phyloP scores from a whole-genome alignment of 83 land plant species.

The Thuja plicata region DNA sequence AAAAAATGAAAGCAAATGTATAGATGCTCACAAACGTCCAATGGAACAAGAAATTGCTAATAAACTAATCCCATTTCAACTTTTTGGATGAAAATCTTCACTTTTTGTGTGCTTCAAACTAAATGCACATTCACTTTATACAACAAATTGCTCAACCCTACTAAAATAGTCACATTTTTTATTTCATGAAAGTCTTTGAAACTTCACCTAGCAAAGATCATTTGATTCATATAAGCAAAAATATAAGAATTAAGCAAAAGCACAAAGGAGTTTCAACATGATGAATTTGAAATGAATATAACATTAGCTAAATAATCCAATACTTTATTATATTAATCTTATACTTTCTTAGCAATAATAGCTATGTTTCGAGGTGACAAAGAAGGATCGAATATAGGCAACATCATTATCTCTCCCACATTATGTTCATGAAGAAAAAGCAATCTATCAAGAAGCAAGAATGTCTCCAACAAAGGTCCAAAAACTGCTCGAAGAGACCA shows the following conservation, averaged over 20 bases:
- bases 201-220: too few species aligned
- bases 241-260: background rate
- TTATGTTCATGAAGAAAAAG: constrained; percentile 80
- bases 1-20: too few species aligned
- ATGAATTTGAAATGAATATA: background rate
- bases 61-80: too few species aligned
- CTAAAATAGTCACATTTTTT: too few species aligned
- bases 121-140: too few species aligned
- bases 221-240: too few species aligned
- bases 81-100: too few species aligned
- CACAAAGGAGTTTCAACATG: background rate
- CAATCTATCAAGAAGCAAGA: constrained; percentile 79
- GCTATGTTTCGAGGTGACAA: constrained; percentile 92
- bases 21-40: too few species aligned
- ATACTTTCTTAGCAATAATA: constrained; percentile 51
- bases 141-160: too few species aligned
- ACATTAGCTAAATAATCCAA: background rate
- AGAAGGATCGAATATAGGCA: constrained; percentile 83
- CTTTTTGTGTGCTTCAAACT: too few species aligned
- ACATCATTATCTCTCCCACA: constrained; percentile 33
- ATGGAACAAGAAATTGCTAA: too few species aligned
- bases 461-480: constrained; percentile 85
- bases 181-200: too few species aligned
- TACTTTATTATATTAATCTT: background rate
- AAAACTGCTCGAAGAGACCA: constrained; percentile 87